Percentiles rank a stretch among this genome's conserved stretches.
These are phyloP conservation scores for Cyberlindnera sargentensis DNA, from an alignment of 805 yeast species.

Conservation along the genomic window DNA sequence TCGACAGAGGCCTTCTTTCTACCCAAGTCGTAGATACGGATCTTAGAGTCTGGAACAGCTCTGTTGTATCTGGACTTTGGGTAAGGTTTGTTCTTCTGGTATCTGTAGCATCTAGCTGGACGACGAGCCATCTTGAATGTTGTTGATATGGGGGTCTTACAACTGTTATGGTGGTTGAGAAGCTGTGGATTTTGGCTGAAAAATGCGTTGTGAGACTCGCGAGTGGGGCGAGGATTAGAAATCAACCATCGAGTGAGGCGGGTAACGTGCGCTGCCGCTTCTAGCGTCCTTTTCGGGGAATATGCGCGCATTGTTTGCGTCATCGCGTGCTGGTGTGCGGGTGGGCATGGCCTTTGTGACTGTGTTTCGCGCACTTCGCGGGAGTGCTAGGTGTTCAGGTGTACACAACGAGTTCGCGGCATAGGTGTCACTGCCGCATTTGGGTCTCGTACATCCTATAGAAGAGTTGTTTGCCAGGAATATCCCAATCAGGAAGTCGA, in stretches of 20 bases:
- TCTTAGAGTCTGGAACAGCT: constrained; percentile 99
- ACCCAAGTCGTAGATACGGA: constrained; percentile 98
- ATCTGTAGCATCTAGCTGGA: constrained; percentile 99
- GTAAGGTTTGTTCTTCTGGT: constrained; percentile 99
- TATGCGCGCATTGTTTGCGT: not conserved
- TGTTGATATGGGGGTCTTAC: not conserved
- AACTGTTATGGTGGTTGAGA: not conserved
- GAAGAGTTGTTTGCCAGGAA: not conserved
- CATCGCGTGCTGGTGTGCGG: not conserved
- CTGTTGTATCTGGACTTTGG: constrained; percentile 99
- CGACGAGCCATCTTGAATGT: constrained; percentile 94
- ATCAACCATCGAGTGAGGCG: constrained; percentile 3
- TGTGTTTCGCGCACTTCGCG: not conserved
- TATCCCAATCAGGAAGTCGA: constrained; percentile 4
- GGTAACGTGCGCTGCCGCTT: not conserved
- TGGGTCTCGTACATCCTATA: too few relatives aligned
- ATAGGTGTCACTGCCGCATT: too few relatives aligned
- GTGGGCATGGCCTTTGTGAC: not conserved
- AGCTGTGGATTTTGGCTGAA: not conserved
- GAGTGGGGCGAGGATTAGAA: constrained; percentile 10
- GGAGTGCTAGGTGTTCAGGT: not conserved
- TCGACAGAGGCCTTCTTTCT: constrained; percentile 99
- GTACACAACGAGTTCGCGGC: not conserved
- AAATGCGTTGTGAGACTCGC: constrained; percentile 1
- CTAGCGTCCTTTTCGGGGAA: not conserved